A percentile compares a stretch with the other conserved stretches of the same genome.
Evolutionary conservation across 164 flowering plant species (phyloP).

Genomic region (Warburgia ugandensis): DNA sequence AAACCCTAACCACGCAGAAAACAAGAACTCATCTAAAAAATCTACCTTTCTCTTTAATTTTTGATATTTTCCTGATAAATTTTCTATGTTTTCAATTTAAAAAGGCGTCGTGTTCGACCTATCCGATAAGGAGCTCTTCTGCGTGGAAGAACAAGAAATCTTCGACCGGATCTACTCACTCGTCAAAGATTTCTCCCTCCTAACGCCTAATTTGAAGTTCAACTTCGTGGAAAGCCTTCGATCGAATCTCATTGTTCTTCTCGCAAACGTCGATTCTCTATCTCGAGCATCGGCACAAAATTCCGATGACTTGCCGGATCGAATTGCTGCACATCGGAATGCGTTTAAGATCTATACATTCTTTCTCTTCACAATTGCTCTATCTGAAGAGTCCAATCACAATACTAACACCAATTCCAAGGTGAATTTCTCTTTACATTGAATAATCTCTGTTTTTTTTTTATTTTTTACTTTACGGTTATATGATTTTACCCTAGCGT

Average conservation of each 20-base stretch:
- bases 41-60: background rate
- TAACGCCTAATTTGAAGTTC: conserved; percentile 46
- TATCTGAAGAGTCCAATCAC: conserved; percentile 43
- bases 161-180: conserved; percentile 83
- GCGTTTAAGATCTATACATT: conserved; percentile 86
- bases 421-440: conserved; percentile 23
- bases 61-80: background rate
- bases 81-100: conserved; percentile 2
- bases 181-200: conserved; percentile 39
- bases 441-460: background rate
- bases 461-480: background rate
- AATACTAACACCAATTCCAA: conserved; percentile 33
- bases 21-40: background rate
- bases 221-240: conserved; percentile 76
- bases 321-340: conserved; percentile 63
- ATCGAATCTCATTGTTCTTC: conserved; percentile 84
- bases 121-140: conserved; percentile 86
- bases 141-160: conserved; percentile 82
- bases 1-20: too few relatives aligned
- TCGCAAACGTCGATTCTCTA: conserved; percentile 79
- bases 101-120: conserved; percentile 83
- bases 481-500: background rate
- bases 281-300: conserved; percentile 26
- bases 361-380: conserved; percentile 51
- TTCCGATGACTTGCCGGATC: conserved; percentile 36